These are phyloP conservation scores for Septoria linicola DNA, from an alignment of 2,329 filamentous ascomycete species.

Conservation along the genomic window DNA sequence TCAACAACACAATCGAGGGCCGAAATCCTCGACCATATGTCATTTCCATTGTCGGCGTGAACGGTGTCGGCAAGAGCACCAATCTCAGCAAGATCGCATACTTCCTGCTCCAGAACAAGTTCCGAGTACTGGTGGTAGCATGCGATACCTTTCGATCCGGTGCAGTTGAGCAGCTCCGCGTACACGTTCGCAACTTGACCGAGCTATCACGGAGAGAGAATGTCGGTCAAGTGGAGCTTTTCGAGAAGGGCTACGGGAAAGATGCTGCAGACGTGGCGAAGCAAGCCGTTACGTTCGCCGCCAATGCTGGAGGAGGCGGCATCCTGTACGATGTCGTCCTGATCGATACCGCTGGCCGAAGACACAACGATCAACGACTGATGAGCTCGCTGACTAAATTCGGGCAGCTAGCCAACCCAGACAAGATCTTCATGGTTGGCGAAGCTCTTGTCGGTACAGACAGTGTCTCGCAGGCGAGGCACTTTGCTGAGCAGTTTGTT, in stretches of 20 bases:
- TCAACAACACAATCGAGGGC: slow-evolving; percentile 70
- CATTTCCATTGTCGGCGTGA: slow-evolving; percentile 96
- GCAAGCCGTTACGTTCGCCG: slow-evolving; percentile 82
- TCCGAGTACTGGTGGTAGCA: slow-evolving; percentile 88
- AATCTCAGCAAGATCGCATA: slow-evolving; percentile 98
- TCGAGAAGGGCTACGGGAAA: slow-evolving; percentile 96
- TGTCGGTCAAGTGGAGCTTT: slow-evolving; percentile 77
- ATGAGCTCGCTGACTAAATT: slow-evolving; percentile 99
- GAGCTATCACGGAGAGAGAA: slow-evolving; percentile 84
- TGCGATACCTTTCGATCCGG: slow-evolving; percentile 97
- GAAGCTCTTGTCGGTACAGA: slow-evolving; percentile 94
- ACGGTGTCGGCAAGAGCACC: slow-evolving; percentile 96
- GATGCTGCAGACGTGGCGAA: slow-evolving; percentile 94
- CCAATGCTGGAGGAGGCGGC: slow-evolving; percentile 51
- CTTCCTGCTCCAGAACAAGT: slow-evolving; percentile 95
- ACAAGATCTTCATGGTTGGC: slow-evolving; percentile 98
- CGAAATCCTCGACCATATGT: slow-evolving; percentile 79
- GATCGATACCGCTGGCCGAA: slow-evolving; percentile 90
- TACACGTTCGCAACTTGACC: slow-evolving; percentile 90
- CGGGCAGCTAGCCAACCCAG: slow-evolving; percentile 89
- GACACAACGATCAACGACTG: slow-evolving; percentile 91
- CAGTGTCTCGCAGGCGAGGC: slow-evolving; percentile 89
- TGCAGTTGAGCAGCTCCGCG: slow-evolving; percentile 92
- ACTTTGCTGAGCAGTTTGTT: slow-evolving; percentile 87
- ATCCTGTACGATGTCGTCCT: slow-evolving; percentile 80